Evolutionary conservation across 257 asterid species (phyloP).

Genomic region (Scutellaria galericulata): DNA sequence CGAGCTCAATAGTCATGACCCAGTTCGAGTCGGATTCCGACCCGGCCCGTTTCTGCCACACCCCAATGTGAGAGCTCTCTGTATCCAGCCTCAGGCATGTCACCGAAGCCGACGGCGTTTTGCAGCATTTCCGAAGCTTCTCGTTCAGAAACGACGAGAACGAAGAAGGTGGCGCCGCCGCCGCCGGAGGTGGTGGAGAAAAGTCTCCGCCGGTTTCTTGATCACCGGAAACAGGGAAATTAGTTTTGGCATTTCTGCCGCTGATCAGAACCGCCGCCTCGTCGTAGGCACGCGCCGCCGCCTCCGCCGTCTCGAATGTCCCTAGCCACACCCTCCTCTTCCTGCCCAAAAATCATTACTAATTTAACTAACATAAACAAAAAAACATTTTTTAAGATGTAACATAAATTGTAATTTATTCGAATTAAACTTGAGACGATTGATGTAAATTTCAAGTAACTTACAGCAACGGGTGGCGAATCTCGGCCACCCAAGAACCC

Average conservation of each 20-base stretch:
- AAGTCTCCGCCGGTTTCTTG: background rate
- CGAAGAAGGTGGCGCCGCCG: background rate
- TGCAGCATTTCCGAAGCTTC: slow-evolving; percentile 32
- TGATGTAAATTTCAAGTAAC: background rate
- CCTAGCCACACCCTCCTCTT: slow-evolving; percentile 36
- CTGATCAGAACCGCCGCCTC: slow-evolving; percentile 36
- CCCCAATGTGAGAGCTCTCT: slow-evolving; percentile 36
- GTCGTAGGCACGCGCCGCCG: slow-evolving; percentile 33
- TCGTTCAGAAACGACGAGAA: slow-evolving; percentile 18
- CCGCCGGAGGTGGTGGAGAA: background rate
- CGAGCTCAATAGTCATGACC: slow-evolving; percentile 37
- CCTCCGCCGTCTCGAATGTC: slow-evolving; percentile 34
- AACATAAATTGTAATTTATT: too few species aligned
- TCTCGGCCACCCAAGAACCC: slow-evolving; percentile 40
- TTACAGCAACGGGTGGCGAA: slow-evolving; percentile 36
- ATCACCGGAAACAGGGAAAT: slow-evolving; percentile 11
- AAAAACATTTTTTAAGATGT: background rate
- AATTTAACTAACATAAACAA: background rate
- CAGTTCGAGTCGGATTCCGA: slow-evolving; percentile 32
- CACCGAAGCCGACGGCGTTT: slow-evolving; percentile 33
- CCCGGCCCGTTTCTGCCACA: slow-evolving; percentile 40
- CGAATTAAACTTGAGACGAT: background rate
- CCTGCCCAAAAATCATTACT: background rate
- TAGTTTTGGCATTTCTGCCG: slow-evolving; percentile 32
- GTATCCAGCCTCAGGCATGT: slow-evolving; percentile 33